Base-by-base conservation (phyloP, 164 flowering plant species). In the Aristolochia contorta region DNA sequence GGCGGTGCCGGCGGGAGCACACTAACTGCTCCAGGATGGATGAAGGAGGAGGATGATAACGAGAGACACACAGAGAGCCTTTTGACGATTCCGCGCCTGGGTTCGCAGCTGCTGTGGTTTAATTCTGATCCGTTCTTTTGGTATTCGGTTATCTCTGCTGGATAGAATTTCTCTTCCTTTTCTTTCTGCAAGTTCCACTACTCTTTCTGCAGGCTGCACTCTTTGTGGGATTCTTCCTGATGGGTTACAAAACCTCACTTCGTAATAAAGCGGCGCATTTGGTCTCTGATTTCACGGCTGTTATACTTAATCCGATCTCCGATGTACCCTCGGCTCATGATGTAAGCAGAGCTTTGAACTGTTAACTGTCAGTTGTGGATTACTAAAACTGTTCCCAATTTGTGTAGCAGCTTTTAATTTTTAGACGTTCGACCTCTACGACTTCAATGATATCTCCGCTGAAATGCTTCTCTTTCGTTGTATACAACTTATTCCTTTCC, bases 251-350 rank as follows among this genome's bases (percentile, higher is more conserved):
- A 58, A 21, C 20, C 20, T 88, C 96, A 0, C 50, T 92, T 47
- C 74, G 84, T 27, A 82, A 83, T 64, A 89, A 87, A 81, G 98
- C 98, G 15, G 91, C 72, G 7, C 88, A 87, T 74, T 79, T 92
- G 57, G 95, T 92, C 25, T 81, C 97, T 65, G 96, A 91, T 80
- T 78, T 92, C 54, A 85, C 98, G 61, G 84, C 98, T 55, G 93
- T 77, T 22, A 57, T 89, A 32, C 86, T 87, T 65, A 92, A 89
- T 69, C 98, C 98, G 37, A 86, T 87, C 63, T 89, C 96, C 64
- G 96, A 92, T 66, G 74, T 83, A 68, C 81, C 86, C 59, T 73
- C 87, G 20, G 71, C 72, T 33, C 45, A 8, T 47, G 68, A 53
- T 54, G 76, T 73, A 57, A 73, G 76, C 62, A 65, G 49, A 18